Evolutionary conservation across 805 yeast genomes (phyloP), one percentile per base, ranked within the genome.

Genomic region (Maudiozyma barnettii): DNA sequence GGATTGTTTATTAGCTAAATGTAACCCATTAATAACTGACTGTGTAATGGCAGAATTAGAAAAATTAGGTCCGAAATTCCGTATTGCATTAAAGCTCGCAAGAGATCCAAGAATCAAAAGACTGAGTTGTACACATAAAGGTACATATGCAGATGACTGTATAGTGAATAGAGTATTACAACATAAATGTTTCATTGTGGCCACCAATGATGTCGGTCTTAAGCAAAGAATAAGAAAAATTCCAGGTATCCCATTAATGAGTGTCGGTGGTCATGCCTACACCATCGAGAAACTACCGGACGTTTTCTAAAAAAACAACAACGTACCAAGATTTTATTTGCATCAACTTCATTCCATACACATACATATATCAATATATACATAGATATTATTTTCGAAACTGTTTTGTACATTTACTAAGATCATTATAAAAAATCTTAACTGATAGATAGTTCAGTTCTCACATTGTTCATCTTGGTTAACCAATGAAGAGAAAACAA

Each of bases 91-190:
- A 54, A 81, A 84, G 49, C 71, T 93, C 60, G 99, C 99, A 20
- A 84, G 86, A 55, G 99, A 93, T 63, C 96, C 97, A 39, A 74
- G 98, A 58, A 83, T 93, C 35, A 77, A 86, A 56, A 75, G 97
- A 51, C 72, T 93, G 43, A 86, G 81, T 39, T 93, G 99, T 61
- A 73, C 91, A 10, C 99, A 93, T 61, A 85, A 84, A 57, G 99
- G 99, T 29, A 91, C 96, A 0, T 93, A 93, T 72, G 99, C 99
- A 26, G 99, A 93, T 79, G 99, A 93, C 67, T 93, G 99, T 66
- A 64, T 93, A 8, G 98, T 93, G 16, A 81, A 84, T 63, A 75
- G 99, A 57, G 95, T 93, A 6, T 76, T 91, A 65, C 97, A 91
- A 61, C 98, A 93, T 69, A 93, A 93, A 64, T 93, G 99, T 68